A percentile compares a stretch with the other conserved stretches of the same genome.
These are phyloP conservation scores for Bacidia gigantensis DNA, from an alignment of 495 filamentous ascomycete genomes.

Conservation along the genomic window DNA sequence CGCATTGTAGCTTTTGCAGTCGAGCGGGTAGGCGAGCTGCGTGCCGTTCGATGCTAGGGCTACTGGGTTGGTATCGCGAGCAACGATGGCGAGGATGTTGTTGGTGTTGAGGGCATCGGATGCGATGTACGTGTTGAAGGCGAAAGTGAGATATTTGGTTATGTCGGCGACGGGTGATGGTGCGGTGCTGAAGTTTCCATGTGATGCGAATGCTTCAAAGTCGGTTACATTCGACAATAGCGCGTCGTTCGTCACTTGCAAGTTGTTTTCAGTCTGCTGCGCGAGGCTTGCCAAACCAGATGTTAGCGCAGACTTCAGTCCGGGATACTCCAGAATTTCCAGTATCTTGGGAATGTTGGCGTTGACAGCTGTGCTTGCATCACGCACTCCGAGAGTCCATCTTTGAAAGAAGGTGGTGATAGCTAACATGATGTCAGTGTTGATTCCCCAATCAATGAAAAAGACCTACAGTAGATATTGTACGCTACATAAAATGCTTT, in stretches of 20 bases:
- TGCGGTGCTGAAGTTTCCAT: slow-evolving; percentile 3
- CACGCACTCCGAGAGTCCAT: too few species aligned
- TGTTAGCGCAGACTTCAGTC: background rate
- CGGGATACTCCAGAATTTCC: background rate
- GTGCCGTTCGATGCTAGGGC: slow-evolving; percentile 5
- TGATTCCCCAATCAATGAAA: too few species aligned
- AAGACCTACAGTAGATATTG: background rate
- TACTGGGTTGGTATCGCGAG: background rate
- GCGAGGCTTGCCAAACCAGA: background rate
- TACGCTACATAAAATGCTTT: background rate
- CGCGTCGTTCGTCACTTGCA: slow-evolving; percentile 1
- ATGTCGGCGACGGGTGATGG: background rate
- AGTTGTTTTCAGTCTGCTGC: slow-evolving; percentile 1
- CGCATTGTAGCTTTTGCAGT: background rate
- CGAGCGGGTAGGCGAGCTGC: background rate
- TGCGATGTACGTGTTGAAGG: slow-evolving; percentile 8
- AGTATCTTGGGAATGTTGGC: background rate
- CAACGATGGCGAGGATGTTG: slow-evolving; percentile 1
- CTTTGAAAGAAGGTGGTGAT: slow-evolving; percentile 13
- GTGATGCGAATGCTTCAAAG: slow-evolving; percentile 3
- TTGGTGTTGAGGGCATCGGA: background rate
- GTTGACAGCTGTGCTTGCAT: too few species aligned
- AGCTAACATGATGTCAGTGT: too few species aligned
- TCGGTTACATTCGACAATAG: slow-evolving; percentile 5
- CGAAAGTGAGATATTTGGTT: slow-evolving; percentile 3